Base-by-base conservation (phyloP, 2,329 filamentous ascomycete genomes). In the Lasiodiplodia gonubiensis region DNA sequence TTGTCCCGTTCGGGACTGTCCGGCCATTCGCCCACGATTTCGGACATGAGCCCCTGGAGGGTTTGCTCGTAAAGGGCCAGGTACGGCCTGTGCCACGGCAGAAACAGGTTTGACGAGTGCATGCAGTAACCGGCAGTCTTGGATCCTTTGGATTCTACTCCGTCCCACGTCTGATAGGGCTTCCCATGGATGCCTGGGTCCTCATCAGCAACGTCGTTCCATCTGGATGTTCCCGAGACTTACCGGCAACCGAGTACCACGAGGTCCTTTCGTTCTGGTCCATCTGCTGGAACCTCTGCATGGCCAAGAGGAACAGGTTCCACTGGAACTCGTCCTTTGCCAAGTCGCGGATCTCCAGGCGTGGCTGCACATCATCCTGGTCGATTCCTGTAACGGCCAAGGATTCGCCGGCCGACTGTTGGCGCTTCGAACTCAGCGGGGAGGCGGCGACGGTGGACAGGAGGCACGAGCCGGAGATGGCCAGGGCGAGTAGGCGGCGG, bases 81-180 rank as follows among this genome's bases (percentile, higher is more conserved):
- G 77, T 94, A 96, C 0, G 92, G 91, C 60, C 93, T 87, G 82
- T 97, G 93, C 93, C 93, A 96, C 48, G 89, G 86, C 48, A 90
- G 87, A 75, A 97, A 95, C 18, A 95, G 81, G 49, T 90, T 87
- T 1, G 90, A 91, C 27, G 84, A 86, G 78, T 97, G 93, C 16
- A 87, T 87, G 76, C 93, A 96, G 76, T 93, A 96, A 60, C 92
- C 92, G 18, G 85, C 83, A 37, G 82, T 80, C 67, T 84, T 81
- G 68, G 85, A 86, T 1, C 86, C 86, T 2, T 82, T 74, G 1
- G 80, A 66, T 80, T 59, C 70, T 0, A 81, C 85, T 23, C 78
- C 81, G 73, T 89, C 85, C 87, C 88, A 90, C 2, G 84, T 73
- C 18, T 79, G 75, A 70, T 82, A 88, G 2, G 93, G 93, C 69